Evolutionary conservation across 2,329 filamentous ascomycete species (phyloP), one percentile per base, ranked within the genome.

Genomic region (Aspergillus fijiensis): DNA sequence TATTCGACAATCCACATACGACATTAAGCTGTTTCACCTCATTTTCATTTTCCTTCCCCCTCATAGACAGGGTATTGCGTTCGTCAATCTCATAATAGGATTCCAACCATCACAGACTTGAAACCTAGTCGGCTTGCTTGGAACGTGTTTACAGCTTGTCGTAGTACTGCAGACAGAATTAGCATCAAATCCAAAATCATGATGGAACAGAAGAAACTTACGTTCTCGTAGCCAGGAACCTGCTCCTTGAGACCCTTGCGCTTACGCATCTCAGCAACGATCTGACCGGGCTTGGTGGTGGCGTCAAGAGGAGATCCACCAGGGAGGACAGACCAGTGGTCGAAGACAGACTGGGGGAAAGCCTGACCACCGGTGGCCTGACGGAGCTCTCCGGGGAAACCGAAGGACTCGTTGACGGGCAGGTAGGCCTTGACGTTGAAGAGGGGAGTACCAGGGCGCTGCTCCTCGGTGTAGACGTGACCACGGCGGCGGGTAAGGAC

Each of bases 371-470:
- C 90, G 73, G 95, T 99, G 81, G 88, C 89, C 75, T 89, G 87
- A 79, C 95, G 93, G 76, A 99, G 90, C 84, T 98, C 95, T 80
- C 87, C 90, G 82, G 96, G 96, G 91, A 99, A 99, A 82, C 95
- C 95, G 86, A 96, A 96, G 35, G 93, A 96, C 85, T 96, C 92
- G 83, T 93, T 91, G 85, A 96, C 91, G 78, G 92, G 92, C 71
- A 96, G 86, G 85, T 96, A 96, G 65, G 92, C 92, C 88, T 96
- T 96, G 87, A 99, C 91, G 82, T 91, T 98, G 91, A 98, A 99
- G 65, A 99, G 90, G 82, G 95, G 95, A 80, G 95, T 99, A 83
- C 95, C 95, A 66, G 94, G 91, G 77, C 95, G 92, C 87, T 99
- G 95, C 86, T 96, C 91, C 86, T 99, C 95, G 79, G 85, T 85